A percentile compares a stretch with the other conserved stretches of the same genome.
Conservation (phyloP, 176 grass and related monocot genomes). For the Typha latifolia region DNA sequence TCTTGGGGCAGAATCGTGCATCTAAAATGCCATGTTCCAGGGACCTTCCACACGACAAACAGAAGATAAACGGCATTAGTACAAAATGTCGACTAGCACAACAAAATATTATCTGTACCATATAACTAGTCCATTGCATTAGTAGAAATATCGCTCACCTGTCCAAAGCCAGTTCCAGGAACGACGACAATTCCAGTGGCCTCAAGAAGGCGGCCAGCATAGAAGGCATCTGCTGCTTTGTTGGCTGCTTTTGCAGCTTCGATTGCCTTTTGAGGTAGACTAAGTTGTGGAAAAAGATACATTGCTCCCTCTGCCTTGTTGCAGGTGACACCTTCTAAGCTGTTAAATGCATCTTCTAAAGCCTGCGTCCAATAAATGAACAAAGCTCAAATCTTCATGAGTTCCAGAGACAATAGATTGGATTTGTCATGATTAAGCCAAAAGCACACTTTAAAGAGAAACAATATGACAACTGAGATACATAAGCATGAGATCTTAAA, state of each 20-base stretch:
- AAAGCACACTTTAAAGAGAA: too few species aligned
- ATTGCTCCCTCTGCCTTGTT: slow-evolving; percentile 96
- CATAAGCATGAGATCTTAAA: not conserved
- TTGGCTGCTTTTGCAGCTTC: slow-evolving; percentile 60
- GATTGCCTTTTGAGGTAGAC: slow-evolving; percentile 68
- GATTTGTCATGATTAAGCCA: too few species aligned
- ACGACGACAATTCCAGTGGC: slow-evolving; percentile 85
- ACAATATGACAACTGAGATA: too few species aligned
- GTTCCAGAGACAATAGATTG: not conserved
- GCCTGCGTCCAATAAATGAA: slow-evolving; percentile 40
- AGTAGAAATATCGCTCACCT: slow-evolving; percentile 41
- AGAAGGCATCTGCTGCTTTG: slow-evolving; percentile 68
- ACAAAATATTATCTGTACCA: not conserved
- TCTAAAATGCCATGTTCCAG: slow-evolving; percentile 89
- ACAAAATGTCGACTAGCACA: not conserved
- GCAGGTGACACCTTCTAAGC: slow-evolving; percentile 84
- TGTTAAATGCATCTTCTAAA: slow-evolving; percentile 93
- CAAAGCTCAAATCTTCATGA: not conserved
- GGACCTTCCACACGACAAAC: slow-evolving; percentile 45
- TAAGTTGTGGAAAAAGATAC: slow-evolving; percentile 87
- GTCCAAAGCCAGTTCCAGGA: slow-evolving; percentile 78
- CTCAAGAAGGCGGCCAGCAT: slow-evolving; percentile 64
- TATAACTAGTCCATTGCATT: not conserved
- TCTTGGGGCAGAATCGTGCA: slow-evolving; percentile 97
- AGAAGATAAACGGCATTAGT: not conserved